Conservation (phyloP, 1,284 basidiomycete genomes). For the Rugiboletus extremiorientalis region DNA sequence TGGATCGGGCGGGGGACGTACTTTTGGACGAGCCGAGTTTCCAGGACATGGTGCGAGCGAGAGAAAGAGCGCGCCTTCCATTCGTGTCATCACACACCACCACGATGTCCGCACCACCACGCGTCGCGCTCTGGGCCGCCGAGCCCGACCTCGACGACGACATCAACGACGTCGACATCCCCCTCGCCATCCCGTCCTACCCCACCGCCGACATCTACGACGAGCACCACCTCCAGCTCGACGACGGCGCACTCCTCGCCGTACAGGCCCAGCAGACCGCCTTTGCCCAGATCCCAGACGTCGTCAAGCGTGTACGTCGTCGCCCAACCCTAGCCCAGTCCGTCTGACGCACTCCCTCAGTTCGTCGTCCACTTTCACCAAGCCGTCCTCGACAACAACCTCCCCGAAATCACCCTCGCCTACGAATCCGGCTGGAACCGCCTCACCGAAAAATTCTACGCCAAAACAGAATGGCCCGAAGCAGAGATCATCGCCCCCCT, state of each 20-base stretch:
- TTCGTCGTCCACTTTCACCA: slow-evolving; percentile 92
- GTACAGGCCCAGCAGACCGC: slow-evolving; percentile 79
- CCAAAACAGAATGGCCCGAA: slow-evolving; percentile 96
- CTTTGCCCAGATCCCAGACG: slow-evolving; percentile 76
- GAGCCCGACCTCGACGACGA: slow-evolving; percentile 76
- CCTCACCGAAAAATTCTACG: slow-evolving; percentile 93
- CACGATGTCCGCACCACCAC: slow-evolving; percentile 52
- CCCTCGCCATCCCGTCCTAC: slow-evolving; percentile 64
- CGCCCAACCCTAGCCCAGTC: too few relatives aligned
- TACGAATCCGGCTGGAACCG: slow-evolving; percentile 98
- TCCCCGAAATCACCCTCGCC: slow-evolving; percentile 85
- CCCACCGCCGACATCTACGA: slow-evolving; percentile 67
- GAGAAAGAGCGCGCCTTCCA: slow-evolving; percentile 6
- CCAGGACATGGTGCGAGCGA: slow-evolving; percentile 37
- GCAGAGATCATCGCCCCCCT: slow-evolving; percentile 93
- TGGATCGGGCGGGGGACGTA: slow-evolving; percentile 18
- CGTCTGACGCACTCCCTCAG: too few relatives aligned
- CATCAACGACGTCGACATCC: slow-evolving; percentile 69
- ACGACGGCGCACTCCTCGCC: slow-evolving; percentile 63
- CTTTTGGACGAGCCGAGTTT: slow-evolving; percentile 48
- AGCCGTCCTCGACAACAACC: slow-evolving; percentile 84
- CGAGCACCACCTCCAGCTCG: slow-evolving; percentile 52
- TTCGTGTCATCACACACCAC: neutral
- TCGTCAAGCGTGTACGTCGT: slow-evolving; percentile 70
- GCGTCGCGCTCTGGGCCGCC: slow-evolving; percentile 65